Evolutionary conservation across 2,329 filamentous ascomycete species (phyloP).

Genomic region (Colletotrichum scovillei): DNA sequence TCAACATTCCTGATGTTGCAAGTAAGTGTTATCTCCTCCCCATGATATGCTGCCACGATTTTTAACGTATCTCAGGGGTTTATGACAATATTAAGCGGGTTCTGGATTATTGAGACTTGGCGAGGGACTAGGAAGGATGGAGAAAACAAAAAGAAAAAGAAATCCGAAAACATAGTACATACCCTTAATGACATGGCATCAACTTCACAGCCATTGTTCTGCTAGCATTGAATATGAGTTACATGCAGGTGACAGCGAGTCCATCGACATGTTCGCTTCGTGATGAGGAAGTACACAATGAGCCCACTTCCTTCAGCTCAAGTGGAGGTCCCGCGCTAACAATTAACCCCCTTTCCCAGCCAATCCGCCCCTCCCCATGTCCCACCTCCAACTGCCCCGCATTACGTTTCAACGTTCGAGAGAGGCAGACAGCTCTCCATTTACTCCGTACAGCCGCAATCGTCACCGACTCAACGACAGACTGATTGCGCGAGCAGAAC

Average conservation of each 20-base stretch:
- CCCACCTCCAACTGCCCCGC: conserved; percentile 33
- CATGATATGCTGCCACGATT: not conserved
- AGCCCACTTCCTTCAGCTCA: not conserved
- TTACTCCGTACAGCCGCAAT: not conserved
- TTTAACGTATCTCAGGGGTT: conserved; percentile 64
- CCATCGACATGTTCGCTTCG: not conserved
- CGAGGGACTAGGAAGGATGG: not conserved
- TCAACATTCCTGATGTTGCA: conserved; percentile 86
- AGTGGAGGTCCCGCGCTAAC: conserved; percentile 29
- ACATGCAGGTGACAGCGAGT: not conserved
- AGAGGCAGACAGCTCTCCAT: conserved; percentile 5
- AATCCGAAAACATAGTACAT: conserved; percentile 12
- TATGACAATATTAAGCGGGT: conserved; percentile 78
- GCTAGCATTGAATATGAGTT: not conserved
- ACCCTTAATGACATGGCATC: conserved; percentile 6
- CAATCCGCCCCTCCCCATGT: conserved; percentile 21
- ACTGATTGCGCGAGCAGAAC: not conserved
- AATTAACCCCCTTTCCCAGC: conserved; percentile 29
- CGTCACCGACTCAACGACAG: conserved; percentile 3
- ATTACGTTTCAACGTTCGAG: conserved; percentile 33
- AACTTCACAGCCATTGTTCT: not conserved
- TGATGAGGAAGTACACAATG: conserved; percentile 6
- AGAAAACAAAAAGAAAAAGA: not conserved
- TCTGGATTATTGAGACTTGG: conserved; percentile 66
- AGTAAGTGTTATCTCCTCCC: conserved; percentile 68